Evolutionary conservation across 495 filamentous ascomycete genomes (phyloP).

Genomic region (Jackrogersella minutella): DNA sequence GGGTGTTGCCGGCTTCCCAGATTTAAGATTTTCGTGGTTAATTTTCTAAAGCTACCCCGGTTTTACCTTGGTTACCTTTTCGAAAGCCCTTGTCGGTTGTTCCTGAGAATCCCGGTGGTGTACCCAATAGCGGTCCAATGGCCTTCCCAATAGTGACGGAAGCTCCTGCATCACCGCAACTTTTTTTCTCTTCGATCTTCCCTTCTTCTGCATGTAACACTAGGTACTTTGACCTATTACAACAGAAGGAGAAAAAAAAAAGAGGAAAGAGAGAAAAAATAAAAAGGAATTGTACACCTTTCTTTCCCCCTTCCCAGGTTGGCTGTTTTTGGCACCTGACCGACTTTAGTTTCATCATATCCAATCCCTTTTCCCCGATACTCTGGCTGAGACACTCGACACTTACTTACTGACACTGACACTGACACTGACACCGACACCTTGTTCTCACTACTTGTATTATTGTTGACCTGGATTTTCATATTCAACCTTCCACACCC

Average conservation of each 20-base stretch:
- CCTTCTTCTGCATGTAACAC: conserved; percentile 32
- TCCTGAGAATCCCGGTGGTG: conserved; percentile 41
- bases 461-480: conserved; percentile 19
- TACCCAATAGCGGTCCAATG: conserved; percentile 20
- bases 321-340: conserved; percentile 27
- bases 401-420: too few relatives aligned
- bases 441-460: neutral
- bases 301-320: too few relatives aligned
- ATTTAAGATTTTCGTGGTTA: conserved; percentile 13
- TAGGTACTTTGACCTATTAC: neutral
- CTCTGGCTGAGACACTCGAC: too few relatives aligned
- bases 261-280: neutral
- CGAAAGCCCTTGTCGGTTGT: conserved; percentile 32
- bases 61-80: conserved; percentile 10
- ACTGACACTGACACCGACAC: neutral
- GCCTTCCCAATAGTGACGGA: conserved; percentile 39
- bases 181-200: conserved; percentile 29
- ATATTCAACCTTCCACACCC: conserved; percentile 3
- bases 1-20: conserved; percentile 32
- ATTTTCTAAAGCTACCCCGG: conserved; percentile 23
- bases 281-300: neutral
- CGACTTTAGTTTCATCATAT: conserved; percentile 3
- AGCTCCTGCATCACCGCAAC: conserved; percentile 40
- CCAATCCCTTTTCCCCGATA: conserved; percentile 20
- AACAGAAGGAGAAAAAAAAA: neutral